Percentiles rank a stretch among this genome's conserved stretches.
phyloP scores from a whole-genome alignment of 2,329 filamentous ascomycete species.

The Neonectria sp. region DNA sequence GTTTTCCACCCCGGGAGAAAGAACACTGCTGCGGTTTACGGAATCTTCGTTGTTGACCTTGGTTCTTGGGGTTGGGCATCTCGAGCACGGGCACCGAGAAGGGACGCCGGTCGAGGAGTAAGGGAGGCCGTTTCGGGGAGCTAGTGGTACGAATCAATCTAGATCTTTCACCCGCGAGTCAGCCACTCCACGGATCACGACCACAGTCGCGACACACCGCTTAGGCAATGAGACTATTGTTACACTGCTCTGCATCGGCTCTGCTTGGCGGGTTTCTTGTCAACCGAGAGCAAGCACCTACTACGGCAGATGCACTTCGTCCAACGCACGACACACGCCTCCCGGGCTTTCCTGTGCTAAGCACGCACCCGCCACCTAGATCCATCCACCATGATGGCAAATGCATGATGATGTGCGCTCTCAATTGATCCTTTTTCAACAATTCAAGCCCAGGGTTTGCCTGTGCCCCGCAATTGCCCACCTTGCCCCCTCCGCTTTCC shows the following conservation, averaged over 20 bases:
- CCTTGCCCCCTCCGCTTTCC: conserved; percentile 13
- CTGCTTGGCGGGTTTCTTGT: background rate
- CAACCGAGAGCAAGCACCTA: background rate
- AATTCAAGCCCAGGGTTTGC: background rate
- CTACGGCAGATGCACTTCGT: background rate
- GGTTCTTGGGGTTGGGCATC: background rate
- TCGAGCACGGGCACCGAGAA: background rate
- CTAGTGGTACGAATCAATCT: background rate
- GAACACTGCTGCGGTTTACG: background rate
- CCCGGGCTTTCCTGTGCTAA: background rate
- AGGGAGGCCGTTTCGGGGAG: background rate
- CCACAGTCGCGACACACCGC: background rate
- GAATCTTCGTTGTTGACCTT: background rate
- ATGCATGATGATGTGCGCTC: conserved; percentile 1
- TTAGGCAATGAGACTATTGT: background rate
- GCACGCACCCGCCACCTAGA: background rate
- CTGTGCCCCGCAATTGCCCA: conserved; percentile 23
- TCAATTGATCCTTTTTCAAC: conserved; percentile 7
- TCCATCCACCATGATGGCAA: background rate
- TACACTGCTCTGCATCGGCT: background rate
- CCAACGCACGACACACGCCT: background rate
- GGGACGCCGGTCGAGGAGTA: background rate
- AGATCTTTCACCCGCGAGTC: conserved; percentile 10
- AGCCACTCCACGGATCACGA: conserved; percentile 1
- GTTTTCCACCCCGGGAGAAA: background rate